phyloP scores from a whole-genome alignment of 768 basidiomycete genomes.

The Tylopilus sp. region DNA sequence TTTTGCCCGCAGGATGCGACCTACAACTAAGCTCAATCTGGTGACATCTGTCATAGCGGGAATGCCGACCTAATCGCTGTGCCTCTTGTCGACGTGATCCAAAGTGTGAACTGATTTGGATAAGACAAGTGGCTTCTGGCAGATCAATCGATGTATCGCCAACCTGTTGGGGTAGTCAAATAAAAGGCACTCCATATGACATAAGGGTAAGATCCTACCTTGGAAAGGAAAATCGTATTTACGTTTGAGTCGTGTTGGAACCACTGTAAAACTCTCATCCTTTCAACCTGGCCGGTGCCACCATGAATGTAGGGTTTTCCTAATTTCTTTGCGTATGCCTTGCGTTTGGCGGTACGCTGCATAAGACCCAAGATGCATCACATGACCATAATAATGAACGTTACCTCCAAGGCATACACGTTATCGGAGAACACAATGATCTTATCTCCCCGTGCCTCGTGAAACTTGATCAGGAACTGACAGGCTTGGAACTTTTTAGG shows the following conservation, averaged over 20 bases:
- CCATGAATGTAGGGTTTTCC: conserved; percentile 96
- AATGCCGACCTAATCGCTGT: conserved; percentile 76
- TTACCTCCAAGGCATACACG: conserved; percentile 91
- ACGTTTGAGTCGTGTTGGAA: conserved; percentile 95
- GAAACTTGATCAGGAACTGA: conserved; percentile 97
- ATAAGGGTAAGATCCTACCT: conserved; percentile 46
- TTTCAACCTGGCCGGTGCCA: conserved; percentile 89
- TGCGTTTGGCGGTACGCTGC: background rate
- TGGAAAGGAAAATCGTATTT: conserved; percentile 98
- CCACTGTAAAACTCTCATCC: conserved; percentile 90
- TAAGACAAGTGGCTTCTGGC: conserved; percentile 98
- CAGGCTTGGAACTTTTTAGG: conserved; percentile 99
- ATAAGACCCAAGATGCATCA: background rate
- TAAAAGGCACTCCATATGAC: conserved; percentile 11
- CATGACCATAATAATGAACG: conserved; percentile 14
- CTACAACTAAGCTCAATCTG: conserved; percentile 37
- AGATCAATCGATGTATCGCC: conserved; percentile 99
- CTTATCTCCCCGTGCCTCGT: conserved; percentile 97
- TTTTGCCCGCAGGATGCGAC: conserved; percentile 95
- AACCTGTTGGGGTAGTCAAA: conserved; percentile 49
- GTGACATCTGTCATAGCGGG: conserved; percentile 15
- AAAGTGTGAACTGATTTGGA: conserved; percentile 99
- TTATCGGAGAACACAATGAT: conserved; percentile 99
- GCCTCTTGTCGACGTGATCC: conserved; percentile 98
- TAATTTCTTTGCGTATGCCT: conserved; percentile 93